Base-by-base conservation (phyloP, 208 protist genomes). In the Polymyxa betae region DNA sequence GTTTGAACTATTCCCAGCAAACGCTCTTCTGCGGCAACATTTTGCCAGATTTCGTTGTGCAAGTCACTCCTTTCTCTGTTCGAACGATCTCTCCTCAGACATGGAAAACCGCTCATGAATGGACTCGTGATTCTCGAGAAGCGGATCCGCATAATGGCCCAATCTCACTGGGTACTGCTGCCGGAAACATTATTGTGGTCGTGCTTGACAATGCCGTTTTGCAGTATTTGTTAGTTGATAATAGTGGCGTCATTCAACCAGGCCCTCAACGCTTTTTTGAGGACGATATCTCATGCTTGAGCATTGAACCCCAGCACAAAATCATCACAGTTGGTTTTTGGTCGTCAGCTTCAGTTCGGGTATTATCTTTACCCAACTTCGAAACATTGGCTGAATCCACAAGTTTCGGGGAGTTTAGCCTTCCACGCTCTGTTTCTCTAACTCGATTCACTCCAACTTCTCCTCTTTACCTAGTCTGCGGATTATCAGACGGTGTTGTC, bases 21-120 rank as follows among this genome's bases (percentile, higher is more conserved):
- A 82, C 72, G 40, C 5, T 82, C 5, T 82, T 45, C 35, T 82
- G 72, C 35, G 72, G 16, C 72, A 82, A 82, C n/a, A 40, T 82
- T 20, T 43, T 35, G 16, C 16, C 10, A 5, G 72, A 82, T 43
- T 43, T 35, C n/a, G 35, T 82, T 35, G 16, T 82, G 10, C 72
- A 82, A 43, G n/a, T 35, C 5, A 82, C 72, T 35, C 10, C 5
- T 12, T 5, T 43, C 5, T 82, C 72, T 5, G 72, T 82, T 82
- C 72, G 72, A 5, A 5, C 10, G 5, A 5, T 82, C 16, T 16
- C 20, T 66, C 20, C 20, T 16, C 29, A 16, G 20, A 66, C 54
- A 66, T 66, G 54, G 54, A 35, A 82, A 60, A 60, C 49, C 12
- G 49, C 12, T 60, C 24, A 5, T 24, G 49, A 60, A 60, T 60